A percentile compares a stretch with the other conserved stretches of the same genome.
phyloP scores from a whole-genome alignment of 2,329 filamentous ascomycete genomes.

The Ascochyta koolunga region DNA sequence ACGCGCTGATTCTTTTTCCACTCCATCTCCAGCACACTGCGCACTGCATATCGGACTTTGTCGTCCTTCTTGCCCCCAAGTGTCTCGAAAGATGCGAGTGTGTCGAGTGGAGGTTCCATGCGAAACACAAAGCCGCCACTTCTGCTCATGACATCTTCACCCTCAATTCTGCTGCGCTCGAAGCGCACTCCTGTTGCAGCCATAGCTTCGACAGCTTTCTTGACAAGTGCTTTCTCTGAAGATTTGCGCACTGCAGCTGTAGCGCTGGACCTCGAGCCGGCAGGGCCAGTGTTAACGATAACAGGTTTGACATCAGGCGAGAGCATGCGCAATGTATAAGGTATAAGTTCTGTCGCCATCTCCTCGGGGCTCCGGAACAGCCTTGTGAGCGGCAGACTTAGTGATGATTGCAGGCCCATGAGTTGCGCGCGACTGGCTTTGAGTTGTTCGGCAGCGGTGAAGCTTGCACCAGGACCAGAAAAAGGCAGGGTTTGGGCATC shows the following conservation, averaged over 20 bases:
- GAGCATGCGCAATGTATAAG: slow-evolving; percentile 82
- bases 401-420: slow-evolving; percentile 72
- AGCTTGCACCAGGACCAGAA: slow-evolving; percentile 81
- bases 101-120: slow-evolving; percentile 92
- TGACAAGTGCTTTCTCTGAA: slow-evolving; percentile 79
- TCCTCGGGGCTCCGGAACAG: slow-evolving; percentile 80
- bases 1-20: slow-evolving; percentile 73
- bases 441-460: slow-evolving; percentile 76
- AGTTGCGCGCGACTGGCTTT: slow-evolving; percentile 80
- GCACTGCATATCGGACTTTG: slow-evolving; percentile 87
- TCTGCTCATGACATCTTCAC: slow-evolving; percentile 58
- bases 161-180: slow-evolving; percentile 79
- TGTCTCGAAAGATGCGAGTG: slow-evolving; percentile 76
- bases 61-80: slow-evolving; percentile 63
- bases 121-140: slow-evolving; percentile 80
- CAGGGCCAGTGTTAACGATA: slow-evolving; percentile 68
- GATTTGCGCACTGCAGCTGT: slow-evolving; percentile 89
- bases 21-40: slow-evolving; percentile 92
- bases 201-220: slow-evolving; percentile 79
- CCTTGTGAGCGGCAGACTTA: slow-evolving; percentile 74
- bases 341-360: slow-evolving; percentile 81
- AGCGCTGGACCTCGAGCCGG: slow-evolving; percentile 51
- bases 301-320: slow-evolving; percentile 92
- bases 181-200: slow-evolving; percentile 81
- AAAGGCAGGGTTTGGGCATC: slow-evolving; percentile 68